A percentile compares a stretch with the other conserved stretches of the same genome.
Conservation (phyloP, 2,329 filamentous ascomycete genomes). For the Stagonosporopsis tanaceti region DNA sequence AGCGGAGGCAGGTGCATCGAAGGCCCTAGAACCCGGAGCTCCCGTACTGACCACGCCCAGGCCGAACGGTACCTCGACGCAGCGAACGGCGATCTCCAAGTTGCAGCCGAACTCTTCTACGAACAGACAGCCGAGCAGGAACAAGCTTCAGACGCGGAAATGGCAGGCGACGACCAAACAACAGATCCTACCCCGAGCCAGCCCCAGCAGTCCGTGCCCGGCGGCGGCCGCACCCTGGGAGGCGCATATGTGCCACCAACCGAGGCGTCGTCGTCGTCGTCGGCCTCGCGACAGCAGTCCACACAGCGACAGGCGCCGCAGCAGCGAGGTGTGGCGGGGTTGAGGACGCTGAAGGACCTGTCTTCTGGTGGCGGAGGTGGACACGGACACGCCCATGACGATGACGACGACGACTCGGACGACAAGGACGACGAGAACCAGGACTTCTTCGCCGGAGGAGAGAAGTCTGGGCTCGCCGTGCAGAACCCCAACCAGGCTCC, state of each 20-base stretch:
- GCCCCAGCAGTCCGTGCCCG: slow-evolving; percentile 34
- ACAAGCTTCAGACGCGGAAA: slow-evolving; percentile 42
- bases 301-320: slow-evolving; percentile 38
- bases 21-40: slow-evolving; percentile 36
- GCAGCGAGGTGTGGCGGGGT: slow-evolving; percentile 36
- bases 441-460: slow-evolving; percentile 83
- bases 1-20: slow-evolving; percentile 41
- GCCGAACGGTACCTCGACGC: slow-evolving; percentile 55
- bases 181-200: slow-evolving; percentile 30
- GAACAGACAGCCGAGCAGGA: slow-evolving; percentile 42
- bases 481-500: slow-evolving; percentile 67
- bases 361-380: slow-evolving; percentile 48
- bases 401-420: slow-evolving; percentile 67
- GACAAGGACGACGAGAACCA: slow-evolving; percentile 66
- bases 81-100: slow-evolving; percentile 56
- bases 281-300: slow-evolving; percentile 34
- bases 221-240: slow-evolving; percentile 49
- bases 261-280: slow-evolving; percentile 33
- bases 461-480: slow-evolving; percentile 79
- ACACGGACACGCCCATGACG: slow-evolving; percentile 56
- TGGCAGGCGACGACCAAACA: slow-evolving; percentile 45
- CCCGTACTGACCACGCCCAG: slow-evolving; percentile 44
- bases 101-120: slow-evolving; percentile 56
- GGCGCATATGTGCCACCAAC: slow-evolving; percentile 46
- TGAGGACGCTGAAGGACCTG: slow-evolving; percentile 56